Evolutionary conservation across 1,284 basidiomycete species (phyloP), one percentile per base, ranked within the genome.

Genomic region (Ustanciosporium gigantosporum): DNA sequence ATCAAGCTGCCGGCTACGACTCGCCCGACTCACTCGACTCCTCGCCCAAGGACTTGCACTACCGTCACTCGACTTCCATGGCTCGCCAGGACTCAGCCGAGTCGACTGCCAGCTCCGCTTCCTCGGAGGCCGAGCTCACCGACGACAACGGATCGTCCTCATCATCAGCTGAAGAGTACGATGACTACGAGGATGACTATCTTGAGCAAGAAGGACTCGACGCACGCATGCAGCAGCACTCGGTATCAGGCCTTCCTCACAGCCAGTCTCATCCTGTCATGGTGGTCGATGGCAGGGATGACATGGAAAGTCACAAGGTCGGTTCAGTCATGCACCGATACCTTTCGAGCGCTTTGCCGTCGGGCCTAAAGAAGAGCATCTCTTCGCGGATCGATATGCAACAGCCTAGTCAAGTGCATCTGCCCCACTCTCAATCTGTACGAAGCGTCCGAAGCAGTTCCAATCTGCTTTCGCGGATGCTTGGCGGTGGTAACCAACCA

Each of bases 91-190:
- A 69, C 32, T 71, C 68, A 19, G 43, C 36, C 46, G 59, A 56
- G 45, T 64, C 55, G 25, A 68, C 53, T 38, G 41, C 43, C 43
- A 68, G 66, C 42, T 57, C 62, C 15, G 52, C 66, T 3, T 69
- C 72, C 3, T 70, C 71, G 13, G 72, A 73, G 36, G 75, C 70
- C 9, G 73, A 76, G 32, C 56, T 74, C 29, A 76, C 73, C 22
- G 75, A 77, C 36, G 73, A 77, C 66, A 74, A 74, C 16, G 73
- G 73, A 32, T 74, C 71, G 7, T 67, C 70, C 8, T 61, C 68
- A 14, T 75, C 73, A 4, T 75, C 73, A 17, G 62, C 71, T 1
- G 73, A 72, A 36, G 71, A 71, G 29, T 61, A 73, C 38, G 68
- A 72, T 45, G 68, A 74, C 31, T 64, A 72, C 42, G 70, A 73